Conservation (phyloP, 2,329 filamentous ascomycete species). For the Bipolaris sorokiniana region DNA sequence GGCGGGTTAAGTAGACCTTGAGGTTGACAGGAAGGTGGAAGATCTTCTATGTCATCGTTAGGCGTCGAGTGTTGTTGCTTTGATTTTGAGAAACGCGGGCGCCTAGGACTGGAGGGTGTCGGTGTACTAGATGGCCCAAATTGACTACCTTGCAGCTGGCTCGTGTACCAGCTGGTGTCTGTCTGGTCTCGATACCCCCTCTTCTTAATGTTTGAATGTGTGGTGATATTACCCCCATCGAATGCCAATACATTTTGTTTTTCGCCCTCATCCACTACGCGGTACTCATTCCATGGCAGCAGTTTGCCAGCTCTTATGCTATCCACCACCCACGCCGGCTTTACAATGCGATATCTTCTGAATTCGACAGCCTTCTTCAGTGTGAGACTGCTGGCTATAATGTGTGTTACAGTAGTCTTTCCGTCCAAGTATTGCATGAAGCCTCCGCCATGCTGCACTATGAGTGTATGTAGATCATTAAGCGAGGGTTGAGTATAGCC, state of each 20-base stretch:
- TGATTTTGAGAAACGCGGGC: constrained; percentile 28
- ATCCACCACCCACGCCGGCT: constrained; percentile 92
- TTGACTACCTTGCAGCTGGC: constrained; percentile 62
- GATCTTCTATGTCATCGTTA: constrained; percentile 36
- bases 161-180: constrained; percentile 80
- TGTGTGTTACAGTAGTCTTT: constrained; percentile 94
- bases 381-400: constrained; percentile 87
- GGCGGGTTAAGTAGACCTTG: constrained; percentile 36
- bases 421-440: constrained; percentile 94
- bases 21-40: constrained; percentile 43
- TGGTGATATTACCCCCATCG: constrained; percentile 67
- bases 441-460: constrained; percentile 91
- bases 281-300: constrained; percentile 84
- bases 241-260: constrained; percentile 78
- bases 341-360: constrained; percentile 85
- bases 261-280: constrained; percentile 82
- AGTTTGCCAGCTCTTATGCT: constrained; percentile 81
- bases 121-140: constrained; percentile 37
- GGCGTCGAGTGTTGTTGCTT: constrained; percentile 33
- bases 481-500: constrained; percentile 95
- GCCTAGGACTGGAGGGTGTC: constrained; percentile 26
- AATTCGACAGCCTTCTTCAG: constrained; percentile 95
- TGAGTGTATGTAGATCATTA: constrained; percentile 83
- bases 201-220: constrained; percentile 66
- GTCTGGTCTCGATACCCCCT: constrained; percentile 81